Evolutionary conservation across 1,284 basidiomycete genomes (phyloP).

Genomic region (Puccinia polysora): DNA sequence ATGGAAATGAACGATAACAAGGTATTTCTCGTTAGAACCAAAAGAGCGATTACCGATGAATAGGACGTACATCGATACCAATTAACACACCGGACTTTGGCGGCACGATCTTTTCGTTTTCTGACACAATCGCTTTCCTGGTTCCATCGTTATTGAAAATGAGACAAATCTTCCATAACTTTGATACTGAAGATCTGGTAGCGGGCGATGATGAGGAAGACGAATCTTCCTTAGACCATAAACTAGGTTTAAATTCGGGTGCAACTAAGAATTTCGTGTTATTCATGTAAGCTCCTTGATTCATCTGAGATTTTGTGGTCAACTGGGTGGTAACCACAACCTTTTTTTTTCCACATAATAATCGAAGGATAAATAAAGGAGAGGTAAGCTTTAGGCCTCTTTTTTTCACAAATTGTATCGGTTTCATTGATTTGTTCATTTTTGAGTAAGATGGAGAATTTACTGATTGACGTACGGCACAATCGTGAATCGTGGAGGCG

Average conservation of each 20-base stretch:
- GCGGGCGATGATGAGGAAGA: conserved; percentile 10
- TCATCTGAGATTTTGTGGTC: neutral
- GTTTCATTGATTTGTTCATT: too few relatives aligned
- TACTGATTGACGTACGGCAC: conserved; percentile 11
- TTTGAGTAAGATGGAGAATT: too few relatives aligned
- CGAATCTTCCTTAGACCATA: conserved; percentile 5
- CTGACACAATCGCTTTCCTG: neutral
- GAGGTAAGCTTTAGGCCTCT: neutral
- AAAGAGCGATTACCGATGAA: neutral
- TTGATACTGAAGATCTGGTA: neutral
- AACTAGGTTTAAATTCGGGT: conserved; percentile 20
- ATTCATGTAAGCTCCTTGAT: neutral
- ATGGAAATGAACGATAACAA: neutral
- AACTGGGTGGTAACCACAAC: conserved; percentile 18
- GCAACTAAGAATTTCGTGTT: neutral
- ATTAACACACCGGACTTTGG: neutral
- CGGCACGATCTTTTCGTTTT: neutral
- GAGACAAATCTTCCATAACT: neutral
- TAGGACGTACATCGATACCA: neutral
- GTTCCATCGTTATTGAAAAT: conserved; percentile 1
- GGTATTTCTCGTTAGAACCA: neutral
- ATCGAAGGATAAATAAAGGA: neutral
- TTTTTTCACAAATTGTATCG: too few relatives aligned
- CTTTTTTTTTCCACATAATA: neutral
- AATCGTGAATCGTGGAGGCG: conserved; percentile 21